Conservation (phyloP, 192 early-diverging fungal species). For the Tieghemiomyces parasiticus region DNA sequence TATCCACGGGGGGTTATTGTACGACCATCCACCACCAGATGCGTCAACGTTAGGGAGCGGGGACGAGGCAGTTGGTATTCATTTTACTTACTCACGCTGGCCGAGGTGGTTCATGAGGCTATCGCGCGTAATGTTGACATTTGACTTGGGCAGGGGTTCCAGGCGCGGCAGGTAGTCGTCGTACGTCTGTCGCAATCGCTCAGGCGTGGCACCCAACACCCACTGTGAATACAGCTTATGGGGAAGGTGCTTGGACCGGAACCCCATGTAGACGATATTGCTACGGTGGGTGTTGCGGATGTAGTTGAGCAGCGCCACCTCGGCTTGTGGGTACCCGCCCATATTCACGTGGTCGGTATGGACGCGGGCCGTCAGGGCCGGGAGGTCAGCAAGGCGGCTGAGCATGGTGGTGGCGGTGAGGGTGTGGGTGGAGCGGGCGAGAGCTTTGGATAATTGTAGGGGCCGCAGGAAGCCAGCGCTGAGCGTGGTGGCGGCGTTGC, state of each 20-base stretch:
- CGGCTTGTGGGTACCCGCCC: too few relatives aligned
- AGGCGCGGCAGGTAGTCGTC: background rate
- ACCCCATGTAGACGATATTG: background rate
- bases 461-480: too few relatives aligned
- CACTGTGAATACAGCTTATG: background rate
- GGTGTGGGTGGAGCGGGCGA: too few relatives aligned
- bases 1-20: background rate
- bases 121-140: background rate
- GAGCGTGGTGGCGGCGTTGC: too few relatives aligned
- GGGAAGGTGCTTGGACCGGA: background rate
- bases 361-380: too few relatives aligned
- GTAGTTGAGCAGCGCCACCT: too few relatives aligned
- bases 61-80: background rate
- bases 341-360: too few relatives aligned
- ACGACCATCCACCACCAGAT: background rate
- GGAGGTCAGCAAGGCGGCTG: too few relatives aligned
- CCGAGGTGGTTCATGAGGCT: background rate
- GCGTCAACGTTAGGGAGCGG: background rate
- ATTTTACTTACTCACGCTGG: background rate
- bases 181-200: background rate
- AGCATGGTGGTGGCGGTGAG: too few relatives aligned
- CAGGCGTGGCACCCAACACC: background rate
- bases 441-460: too few relatives aligned
- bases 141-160: background rate
- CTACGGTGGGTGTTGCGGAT: background rate